Evolutionary conservation across 805 yeast species (phyloP).

Genomic region (Candida sonorensis): DNA sequence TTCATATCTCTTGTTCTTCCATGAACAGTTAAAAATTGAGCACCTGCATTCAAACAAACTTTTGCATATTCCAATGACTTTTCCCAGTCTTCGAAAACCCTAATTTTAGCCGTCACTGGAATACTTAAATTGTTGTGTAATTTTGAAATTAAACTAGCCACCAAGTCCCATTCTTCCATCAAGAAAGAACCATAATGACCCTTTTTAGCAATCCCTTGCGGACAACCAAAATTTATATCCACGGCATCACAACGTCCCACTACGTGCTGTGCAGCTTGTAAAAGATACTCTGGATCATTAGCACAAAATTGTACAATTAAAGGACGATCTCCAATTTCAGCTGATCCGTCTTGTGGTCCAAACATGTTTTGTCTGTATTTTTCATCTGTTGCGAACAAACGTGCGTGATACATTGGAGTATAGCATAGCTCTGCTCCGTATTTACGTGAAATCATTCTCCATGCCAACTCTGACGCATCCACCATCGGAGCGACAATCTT

Average conservation of each 20-base stretch:
- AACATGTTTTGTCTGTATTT: conserved; percentile 76
- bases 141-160: conserved; percentile 61
- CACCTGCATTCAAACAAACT: conserved; percentile 88
- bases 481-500: conserved; percentile 98
- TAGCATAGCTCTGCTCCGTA: conserved; percentile 94
- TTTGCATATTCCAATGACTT: conserved; percentile 82
- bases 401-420: conserved; percentile 96
- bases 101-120: conserved; percentile 93
- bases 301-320: conserved; percentile 94
- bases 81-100: conserved; percentile 79
- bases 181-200: conserved; percentile 94
- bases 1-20: conserved; percentile 97
- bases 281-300: conserved; percentile 79
- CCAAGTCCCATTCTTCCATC: conserved; percentile 95
- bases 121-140: conserved; percentile 69
- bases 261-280: conserved; percentile 76
- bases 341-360: conserved; percentile 67
- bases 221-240: conserved; percentile 94
- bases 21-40: conserved; percentile 90
- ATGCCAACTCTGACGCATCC: conserved; percentile 92
- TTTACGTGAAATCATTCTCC: conserved; percentile 80
- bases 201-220: conserved; percentile 93
- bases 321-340: conserved; percentile 68
- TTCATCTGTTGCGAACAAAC: conserved; percentile 76
- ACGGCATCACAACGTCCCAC: conserved; percentile 90